These are phyloP conservation scores for Dendrocalamus sinicus DNA, from an alignment of 176 grass and related monocot genomes.

Conservation along the genomic window DNA sequence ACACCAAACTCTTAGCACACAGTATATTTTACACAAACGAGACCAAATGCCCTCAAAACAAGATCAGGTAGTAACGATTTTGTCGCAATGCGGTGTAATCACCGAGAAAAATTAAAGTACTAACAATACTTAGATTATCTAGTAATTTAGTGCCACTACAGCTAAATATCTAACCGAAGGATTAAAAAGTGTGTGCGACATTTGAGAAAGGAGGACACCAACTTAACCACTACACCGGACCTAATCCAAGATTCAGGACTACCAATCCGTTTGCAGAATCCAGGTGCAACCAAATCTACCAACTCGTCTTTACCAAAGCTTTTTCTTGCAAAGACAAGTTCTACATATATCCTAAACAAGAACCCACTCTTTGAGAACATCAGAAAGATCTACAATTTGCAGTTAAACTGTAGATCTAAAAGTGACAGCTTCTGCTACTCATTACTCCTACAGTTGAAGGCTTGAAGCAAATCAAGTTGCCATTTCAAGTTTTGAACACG, in stretches of 20 bases:
- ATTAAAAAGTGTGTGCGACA: background rate
- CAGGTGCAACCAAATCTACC: slow-evolving; percentile 34
- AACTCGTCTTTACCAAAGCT: background rate
- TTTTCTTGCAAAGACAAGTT: background rate
- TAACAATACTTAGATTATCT: slow-evolving; percentile 15
- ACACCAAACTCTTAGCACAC: slow-evolving; percentile 1
- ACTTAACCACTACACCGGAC: slow-evolving; percentile 22
- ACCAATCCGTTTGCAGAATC: slow-evolving; percentile 42
- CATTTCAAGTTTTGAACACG: slow-evolving; percentile 7
- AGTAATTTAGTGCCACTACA: slow-evolving; percentile 2
- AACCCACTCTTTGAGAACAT: slow-evolving; percentile 1
- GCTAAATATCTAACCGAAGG: background rate
- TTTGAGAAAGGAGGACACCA: slow-evolving; percentile 21
- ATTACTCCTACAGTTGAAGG: slow-evolving; percentile 3
- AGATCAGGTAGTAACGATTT: slow-evolving; percentile 10
- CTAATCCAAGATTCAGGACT: slow-evolving; percentile 23
- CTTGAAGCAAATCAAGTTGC: background rate
- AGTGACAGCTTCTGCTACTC: background rate
- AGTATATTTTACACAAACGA: slow-evolving; percentile 13
- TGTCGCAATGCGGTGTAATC: background rate
- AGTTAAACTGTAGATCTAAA: slow-evolving; percentile 20
- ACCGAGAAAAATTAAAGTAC: slow-evolving; percentile 14
- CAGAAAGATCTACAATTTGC: background rate
- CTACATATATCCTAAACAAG: slow-evolving; percentile 32
- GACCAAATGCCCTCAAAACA: slow-evolving; percentile 13